Percentiles rank a stretch among this genome's conserved stretches.
Evolutionary conservation across 805 yeast species (phyloP).

Genomic region (Wickerhamomyces rabaulensis): DNA sequence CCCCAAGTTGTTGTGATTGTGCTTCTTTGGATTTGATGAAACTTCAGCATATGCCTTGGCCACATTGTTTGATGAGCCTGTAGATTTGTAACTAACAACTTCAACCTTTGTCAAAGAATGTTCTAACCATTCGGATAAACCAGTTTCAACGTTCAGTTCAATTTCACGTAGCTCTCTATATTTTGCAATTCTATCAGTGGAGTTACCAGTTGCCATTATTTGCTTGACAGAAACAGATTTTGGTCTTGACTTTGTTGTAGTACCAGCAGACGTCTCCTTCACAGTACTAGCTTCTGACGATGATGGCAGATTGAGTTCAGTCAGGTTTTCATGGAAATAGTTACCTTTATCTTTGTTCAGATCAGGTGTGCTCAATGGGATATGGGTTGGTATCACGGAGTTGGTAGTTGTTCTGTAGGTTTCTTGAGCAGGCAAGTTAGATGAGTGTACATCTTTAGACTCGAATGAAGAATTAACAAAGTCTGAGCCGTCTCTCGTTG

Average conservation of each 20-base stretch:
- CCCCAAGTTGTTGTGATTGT: conserved; percentile 34
- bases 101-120: conserved; percentile 29
- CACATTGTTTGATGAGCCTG: conserved; percentile 35
- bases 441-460: background rate
- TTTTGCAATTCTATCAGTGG: conserved; percentile 36
- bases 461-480: background rate
- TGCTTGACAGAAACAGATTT: conserved; percentile 18
- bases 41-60: conserved; percentile 64
- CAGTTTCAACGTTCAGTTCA: conserved; percentile 45
- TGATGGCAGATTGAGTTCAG: background rate
- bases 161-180: conserved; percentile 38
- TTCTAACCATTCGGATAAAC: conserved; percentile 51
- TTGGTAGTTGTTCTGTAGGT: conserved; percentile 21
- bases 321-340: conserved; percentile 16
- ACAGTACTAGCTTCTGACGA: conserved; percentile 1
- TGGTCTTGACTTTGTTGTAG: background rate
- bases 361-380: conserved; percentile 18
- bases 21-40: conserved; percentile 24
- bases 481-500: background rate
- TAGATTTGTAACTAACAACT: conserved; percentile 20
- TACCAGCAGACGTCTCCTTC: conserved; percentile 7
- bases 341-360: background rate
- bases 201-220: conserved; percentile 35
- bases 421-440: conserved; percentile 3
- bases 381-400: conserved; percentile 19